These are phyloP conservation scores for Sclerotinia glacialis DNA, from an alignment of 2,329 filamentous ascomycete species.

Conservation along the genomic window DNA sequence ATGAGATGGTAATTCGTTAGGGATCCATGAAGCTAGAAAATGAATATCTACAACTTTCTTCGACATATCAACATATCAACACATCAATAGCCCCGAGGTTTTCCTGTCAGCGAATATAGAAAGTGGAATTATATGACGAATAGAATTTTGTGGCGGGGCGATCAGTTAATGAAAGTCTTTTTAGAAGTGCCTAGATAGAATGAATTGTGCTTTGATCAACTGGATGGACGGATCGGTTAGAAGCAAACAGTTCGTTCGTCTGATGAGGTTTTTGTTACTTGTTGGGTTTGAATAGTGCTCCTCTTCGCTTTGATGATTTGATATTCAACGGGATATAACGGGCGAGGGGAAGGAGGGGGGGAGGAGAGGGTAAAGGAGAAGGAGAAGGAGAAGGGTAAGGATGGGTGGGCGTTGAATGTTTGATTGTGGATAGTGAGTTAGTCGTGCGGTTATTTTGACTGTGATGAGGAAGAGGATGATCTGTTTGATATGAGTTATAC, in stretches of 20 bases:
- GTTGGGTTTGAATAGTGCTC: background rate
- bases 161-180: background rate
- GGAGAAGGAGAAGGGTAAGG: background rate
- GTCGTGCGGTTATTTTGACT: background rate
- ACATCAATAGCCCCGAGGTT: background rate
- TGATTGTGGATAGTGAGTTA: background rate
- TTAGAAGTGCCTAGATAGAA: background rate
- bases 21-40: slow-evolving; percentile 1
- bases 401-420: background rate
- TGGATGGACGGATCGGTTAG: background rate
- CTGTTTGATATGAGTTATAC: background rate
- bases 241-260: background rate
- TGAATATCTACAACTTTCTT: background rate
- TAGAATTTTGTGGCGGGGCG: background rate
- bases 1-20: background rate
- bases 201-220: background rate
- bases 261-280: background rate
- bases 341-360: background rate
- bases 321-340: background rate
- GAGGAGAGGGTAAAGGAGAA: too few species aligned
- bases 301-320: background rate
- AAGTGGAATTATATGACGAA: background rate
- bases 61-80: background rate
- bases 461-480: background rate
- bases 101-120: background rate